Base-by-base conservation (phyloP, 2,329 filamentous ascomycete species). In the Cyclaneusma minus region DNA sequence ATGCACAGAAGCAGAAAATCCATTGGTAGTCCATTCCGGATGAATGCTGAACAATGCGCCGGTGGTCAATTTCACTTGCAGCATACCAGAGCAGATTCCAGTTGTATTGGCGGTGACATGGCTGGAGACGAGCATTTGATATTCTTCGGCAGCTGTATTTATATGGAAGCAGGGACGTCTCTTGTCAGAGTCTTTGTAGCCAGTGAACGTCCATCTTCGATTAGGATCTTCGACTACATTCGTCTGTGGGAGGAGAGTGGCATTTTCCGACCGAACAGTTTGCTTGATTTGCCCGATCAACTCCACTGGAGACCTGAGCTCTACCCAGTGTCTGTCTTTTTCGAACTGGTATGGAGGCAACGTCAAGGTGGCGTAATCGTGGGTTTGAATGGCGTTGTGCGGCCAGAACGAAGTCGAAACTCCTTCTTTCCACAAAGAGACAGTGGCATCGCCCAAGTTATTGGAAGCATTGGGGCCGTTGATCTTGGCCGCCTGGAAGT, bases 51-150 rank as follows among this genome's bases (percentile, higher is more conserved):
- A n/a, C n/a, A n/a, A n/a, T n/a, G n/a, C n/a, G n/a, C n/a, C n/a
- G n/a, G n/a, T n/a, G n/a, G n/a, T n/a, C n/a, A n/a, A n/a, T n/a
- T n/a, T n/a, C n/a, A n/a, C n/a, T n/a, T n/a, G n/a, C n/a, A n/a
- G n/a, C n/a, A n/a, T n/a, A n/a, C n/a, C n/a, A n/a, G n/a, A n/a
- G n/a, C n/a, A n/a, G n/a, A 8, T 36, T 50, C 17, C 48, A 30
- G 0, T 47, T n/a, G n/a, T n/a, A n/a, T n/a, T n/a, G 50, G 22
- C 58, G 8, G 24, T 53, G 3, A 53, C 21, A 30, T 64, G 58
- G 6, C 48, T 49, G 0, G 38, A 29, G 0, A 62, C 25, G 3
- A 52, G 29, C 0, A 34, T 16, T 12, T 50, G 24, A 34, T 52
- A 64, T 16, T 49, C 39, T 0, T 44, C 28, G 0, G 34, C 41